Evolutionary conservation across 1,139 yeast genomes (phyloP), one percentile per base, ranked within the genome.

Genomic region (Candida sanyaensis): DNA sequence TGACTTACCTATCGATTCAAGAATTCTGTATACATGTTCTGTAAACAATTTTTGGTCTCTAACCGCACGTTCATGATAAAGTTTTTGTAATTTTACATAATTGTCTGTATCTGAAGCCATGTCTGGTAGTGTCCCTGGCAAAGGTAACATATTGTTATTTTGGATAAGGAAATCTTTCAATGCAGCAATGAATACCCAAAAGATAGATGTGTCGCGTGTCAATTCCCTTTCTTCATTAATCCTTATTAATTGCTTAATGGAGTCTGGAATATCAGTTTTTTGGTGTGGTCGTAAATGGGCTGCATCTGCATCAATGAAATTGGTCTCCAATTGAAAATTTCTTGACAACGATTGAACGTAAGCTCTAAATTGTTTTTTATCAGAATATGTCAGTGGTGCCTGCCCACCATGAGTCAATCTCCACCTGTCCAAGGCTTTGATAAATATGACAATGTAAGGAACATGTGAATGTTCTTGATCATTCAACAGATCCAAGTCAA

Each of bases 81-180:
- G 57, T 1, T 62, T 62, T 59, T 85, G 88, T 45, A 93, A 65
- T 6, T 59, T 62, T 8, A 86, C 73, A 61, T 87, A 93, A 46
- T 75, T 75, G 11, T 66, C 66, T 0, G 97, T 85, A 54, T 84
- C 84, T 0, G 96, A 81, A 31, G 88, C 87, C 97, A 93, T 92
- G 63, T 92, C 98, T 0, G 97, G 97, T 10, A 92, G 62, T 1
- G 73, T 77, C 0, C 96, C 97, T 2, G 86, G 75, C 2, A 90
- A 68, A 0, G 97, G 97, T 24, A 88, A 66, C 21, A 64, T 60
- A 2, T 70, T 66, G n/a, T 70, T 65, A 50, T 72, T 66, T 5
- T 57, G 52, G 0, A 46, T 51, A 6, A 84, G 72, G 61, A 83
- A 92, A 4, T 56, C 54, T 32, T 75, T 68, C 44, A 92, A 67